Base-by-base conservation (phyloP, 768 basidiomycete genomes). In the Lactarius tabidus region DNA sequence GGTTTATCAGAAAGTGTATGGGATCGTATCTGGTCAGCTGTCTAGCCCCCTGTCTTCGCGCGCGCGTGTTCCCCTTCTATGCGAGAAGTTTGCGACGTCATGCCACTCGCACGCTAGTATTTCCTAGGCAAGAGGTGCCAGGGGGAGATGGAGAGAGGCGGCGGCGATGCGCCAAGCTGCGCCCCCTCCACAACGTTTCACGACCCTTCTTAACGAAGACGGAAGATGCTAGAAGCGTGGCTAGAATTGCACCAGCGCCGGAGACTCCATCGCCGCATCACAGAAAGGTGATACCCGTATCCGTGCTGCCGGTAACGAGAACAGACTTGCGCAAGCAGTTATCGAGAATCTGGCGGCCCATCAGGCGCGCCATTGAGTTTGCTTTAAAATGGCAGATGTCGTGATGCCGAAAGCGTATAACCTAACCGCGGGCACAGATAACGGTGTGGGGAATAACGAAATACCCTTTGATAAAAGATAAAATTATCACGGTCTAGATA, bases 401-500 rank as follows among this genome's bases (percentile, higher is more conserved):
- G 31, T 58, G 56, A 62, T 62, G 60, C 56, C 59, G 35, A 31
- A 36, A 53, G 15, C 17, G 38, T 18, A 23, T 53, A 5, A 29
- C 20, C 51, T 48, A 57, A 48, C 60, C 60, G 51, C 26, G 45
- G 23, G 29, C 33, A 26, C n/a, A 28, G 60, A 62, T 53, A 54
- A n/a, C 51, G 28, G 33, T 38, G 33, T 23, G 14, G n/a, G 6
- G 41, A 53, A 39, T 58, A 45, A 58, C n/a, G 14, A 60, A 43
- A 62, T 45, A 62, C 60, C 33, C 28, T 53, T 57, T 61, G 36
- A 53, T 48, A 15, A 35, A 65, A 55, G 55, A 65, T 66, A 48
- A 66, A 62, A 58, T 66, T 66, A 66, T 62, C 60, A 58, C 31
- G 65, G 65, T 53, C 64, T 66, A 66, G 65, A 66, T 66, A 66